Percentiles rank a stretch among this genome's conserved stretches.
These are phyloP conservation scores for Oryza glumipatula DNA, from an alignment of 176 grass and related monocot species.

Conservation along the genomic window DNA sequence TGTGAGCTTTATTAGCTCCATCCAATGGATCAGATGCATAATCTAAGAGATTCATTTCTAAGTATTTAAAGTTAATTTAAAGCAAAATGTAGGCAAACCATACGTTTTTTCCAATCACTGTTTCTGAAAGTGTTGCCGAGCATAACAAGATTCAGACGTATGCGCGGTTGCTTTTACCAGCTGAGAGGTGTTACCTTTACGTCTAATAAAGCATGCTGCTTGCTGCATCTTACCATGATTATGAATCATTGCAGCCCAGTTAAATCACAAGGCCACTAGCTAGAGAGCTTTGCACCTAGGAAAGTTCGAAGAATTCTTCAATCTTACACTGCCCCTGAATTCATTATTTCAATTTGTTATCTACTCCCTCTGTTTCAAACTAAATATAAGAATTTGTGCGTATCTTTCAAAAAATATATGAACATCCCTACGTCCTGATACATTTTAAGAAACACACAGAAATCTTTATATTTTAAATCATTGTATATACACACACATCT, in stretches of 20 bases:
- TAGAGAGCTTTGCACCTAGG: neutral
- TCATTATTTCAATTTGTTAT: neutral
- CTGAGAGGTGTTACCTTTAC: neutral
- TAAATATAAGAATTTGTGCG: no score
- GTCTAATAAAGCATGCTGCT: conserved; percentile 6
- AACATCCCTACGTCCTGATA: no score
- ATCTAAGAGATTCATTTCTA: neutral
- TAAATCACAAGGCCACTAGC: neutral
- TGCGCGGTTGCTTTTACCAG: neutral
- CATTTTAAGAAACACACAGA: no score
- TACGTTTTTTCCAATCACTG: neutral
- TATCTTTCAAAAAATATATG: no score
- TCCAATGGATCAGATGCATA: neutral
- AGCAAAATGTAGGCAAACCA: neutral
- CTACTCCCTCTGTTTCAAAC: no score
- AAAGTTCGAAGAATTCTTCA: neutral
- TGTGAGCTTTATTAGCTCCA: neutral
- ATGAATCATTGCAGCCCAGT: neutral
- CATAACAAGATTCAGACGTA: neutral
- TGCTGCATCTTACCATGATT: conserved; percentile 12
- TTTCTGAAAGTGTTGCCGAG: neutral
- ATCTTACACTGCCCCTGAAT: neutral
- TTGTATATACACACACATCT: neutral
- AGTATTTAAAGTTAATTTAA: neutral
- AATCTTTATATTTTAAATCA: no score